Evolutionary conservation across 768 basidiomycete genomes (phyloP).

Genomic region (Scleroderma bovista): DNA sequence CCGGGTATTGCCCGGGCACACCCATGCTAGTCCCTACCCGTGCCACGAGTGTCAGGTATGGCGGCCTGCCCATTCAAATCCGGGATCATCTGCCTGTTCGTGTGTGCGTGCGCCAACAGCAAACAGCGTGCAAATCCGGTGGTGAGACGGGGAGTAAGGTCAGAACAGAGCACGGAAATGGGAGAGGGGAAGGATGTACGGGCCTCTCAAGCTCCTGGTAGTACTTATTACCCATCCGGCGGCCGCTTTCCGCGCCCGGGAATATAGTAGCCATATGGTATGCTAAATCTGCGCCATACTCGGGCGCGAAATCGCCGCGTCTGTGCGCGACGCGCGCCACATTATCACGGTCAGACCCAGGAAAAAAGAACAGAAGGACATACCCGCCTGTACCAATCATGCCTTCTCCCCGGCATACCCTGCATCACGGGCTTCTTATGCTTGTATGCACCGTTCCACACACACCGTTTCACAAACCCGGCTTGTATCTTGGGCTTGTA

Average conservation of each 20-base stretch:
- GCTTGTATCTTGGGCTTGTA: constrained; percentile 17
- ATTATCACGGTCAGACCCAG: neutral
- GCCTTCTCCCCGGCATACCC: no score
- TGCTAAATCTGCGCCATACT: constrained; percentile 39
- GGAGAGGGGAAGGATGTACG: constrained; percentile 29
- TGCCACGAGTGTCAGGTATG: constrained; percentile 63
- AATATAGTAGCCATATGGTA: constrained; percentile 46
- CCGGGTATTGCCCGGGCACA: no score
- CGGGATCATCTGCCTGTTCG: constrained; percentile 32
- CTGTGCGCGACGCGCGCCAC: constrained; percentile 7
- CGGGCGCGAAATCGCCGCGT: constrained; percentile 28
- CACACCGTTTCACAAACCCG: constrained; percentile 21
- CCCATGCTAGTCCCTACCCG: no score
- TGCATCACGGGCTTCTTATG: constrained; percentile 3
- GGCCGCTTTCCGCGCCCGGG: constrained; percentile 28
- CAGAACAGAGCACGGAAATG: neutral
- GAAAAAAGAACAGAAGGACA: neutral
- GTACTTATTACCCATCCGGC: constrained; percentile 43
- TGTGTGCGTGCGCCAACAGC: neutral
- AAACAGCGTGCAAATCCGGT: neutral
- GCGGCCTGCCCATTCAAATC: constrained; percentile 32
- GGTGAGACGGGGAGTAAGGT: no score
- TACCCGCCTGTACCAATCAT: no score
- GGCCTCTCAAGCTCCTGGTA: constrained; percentile 44
- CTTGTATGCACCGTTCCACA: constrained; percentile 10